Base-by-base conservation (phyloP, 495 filamentous ascomycete genomes). In the Penicillium ucsense region DNA sequence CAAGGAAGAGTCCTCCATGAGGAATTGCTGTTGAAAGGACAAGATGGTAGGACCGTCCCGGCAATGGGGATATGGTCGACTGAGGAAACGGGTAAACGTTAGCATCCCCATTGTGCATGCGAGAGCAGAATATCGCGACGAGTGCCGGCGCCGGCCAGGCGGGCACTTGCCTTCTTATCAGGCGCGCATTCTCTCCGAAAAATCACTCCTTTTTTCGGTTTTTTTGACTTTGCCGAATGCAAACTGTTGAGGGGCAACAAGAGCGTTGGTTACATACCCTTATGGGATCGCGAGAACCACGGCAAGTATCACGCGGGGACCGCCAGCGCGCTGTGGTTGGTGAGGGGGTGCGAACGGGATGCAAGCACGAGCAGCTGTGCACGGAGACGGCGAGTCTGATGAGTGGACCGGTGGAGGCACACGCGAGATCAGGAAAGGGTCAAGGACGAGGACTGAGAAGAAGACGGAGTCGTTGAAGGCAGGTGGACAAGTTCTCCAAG, bases 1-100 rank as follows among this genome's bases (percentile, higher is more conserved):
- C n/a, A 52, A 34, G 41, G 56, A 56, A 20, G 61, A 51, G 46
- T 62, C 61, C 36, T 68, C 63, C 63, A 70, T 71, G 49, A 68
- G 56, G 42, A 70, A 60, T 54, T 71, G 67, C 52, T 70, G 66
- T 44, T 74, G 65, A 45, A 74, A 72, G 40, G 53, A 63, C 36
- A 72, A 66, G 37, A 74, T 52, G 31, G 71, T 68, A 8, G 67
- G 71, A 30, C 67, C 68, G 63, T 70, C 59, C 41, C 58, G 61
- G 5, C 54, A 45, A 45, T 68, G 58, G 50, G 56, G 64, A 38
- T 66, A 68, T 11, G 68, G 60, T 40, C 67, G 67, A 53, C 64
- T 74, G 41, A 70, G 64, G 49, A 72, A 71, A 44, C 67, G 70
- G 27, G 50, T 55, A 38, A 72, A 61, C 8, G 67, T 74, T 63